phyloP scores from a whole-genome alignment of 805 yeast species.

The Lipomyces yamanashiensis region DNA sequence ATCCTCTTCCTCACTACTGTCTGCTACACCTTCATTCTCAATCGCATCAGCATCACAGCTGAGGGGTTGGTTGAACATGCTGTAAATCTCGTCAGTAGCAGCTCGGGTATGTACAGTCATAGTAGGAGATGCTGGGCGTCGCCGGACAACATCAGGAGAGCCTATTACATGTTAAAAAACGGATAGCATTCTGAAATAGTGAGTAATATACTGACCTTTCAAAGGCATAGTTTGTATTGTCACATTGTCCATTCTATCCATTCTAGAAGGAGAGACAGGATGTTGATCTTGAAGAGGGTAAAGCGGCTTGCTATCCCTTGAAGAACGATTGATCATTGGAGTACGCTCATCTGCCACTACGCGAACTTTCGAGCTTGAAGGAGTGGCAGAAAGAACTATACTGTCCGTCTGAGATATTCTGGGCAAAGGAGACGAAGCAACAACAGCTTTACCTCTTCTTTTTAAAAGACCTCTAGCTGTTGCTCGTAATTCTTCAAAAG shows the following conservation, averaged over 20 bases:
- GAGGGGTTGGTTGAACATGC: constrained; percentile 71
- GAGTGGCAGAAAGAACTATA: neutral
- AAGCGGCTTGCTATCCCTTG: neutral
- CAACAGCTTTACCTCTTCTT: constrained; percentile 2
- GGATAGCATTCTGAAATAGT: neutral
- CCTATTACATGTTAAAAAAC: constrained; percentile 14
- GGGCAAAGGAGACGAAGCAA: neutral
- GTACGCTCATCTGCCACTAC: neutral
- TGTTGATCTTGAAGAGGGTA: neutral
- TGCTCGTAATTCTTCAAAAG: constrained; percentile 69
- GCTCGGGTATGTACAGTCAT: constrained; percentile 75
- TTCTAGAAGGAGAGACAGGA: neutral
- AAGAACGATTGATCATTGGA: constrained; percentile 7
- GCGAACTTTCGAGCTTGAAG: neutral
- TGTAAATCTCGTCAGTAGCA: constrained; percentile 72
- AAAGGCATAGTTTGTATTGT: constrained; percentile 50
- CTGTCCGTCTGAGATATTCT: neutral
- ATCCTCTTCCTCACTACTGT: constrained; percentile 36
- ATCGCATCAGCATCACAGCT: constrained; percentile 34
- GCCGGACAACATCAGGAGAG: constrained; percentile 38
- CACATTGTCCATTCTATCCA: neutral
- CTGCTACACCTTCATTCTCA: constrained; percentile 37
- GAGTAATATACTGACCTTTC: constrained; percentile 46
- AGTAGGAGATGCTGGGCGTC: constrained; percentile 67
- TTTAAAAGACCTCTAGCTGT: constrained; percentile 48